Percentiles rank a stretch among this genome's conserved stretches.
Evolutionary conservation across 306 rosid genomes (phyloP).

Genomic region (Alnus rubra): DNA sequence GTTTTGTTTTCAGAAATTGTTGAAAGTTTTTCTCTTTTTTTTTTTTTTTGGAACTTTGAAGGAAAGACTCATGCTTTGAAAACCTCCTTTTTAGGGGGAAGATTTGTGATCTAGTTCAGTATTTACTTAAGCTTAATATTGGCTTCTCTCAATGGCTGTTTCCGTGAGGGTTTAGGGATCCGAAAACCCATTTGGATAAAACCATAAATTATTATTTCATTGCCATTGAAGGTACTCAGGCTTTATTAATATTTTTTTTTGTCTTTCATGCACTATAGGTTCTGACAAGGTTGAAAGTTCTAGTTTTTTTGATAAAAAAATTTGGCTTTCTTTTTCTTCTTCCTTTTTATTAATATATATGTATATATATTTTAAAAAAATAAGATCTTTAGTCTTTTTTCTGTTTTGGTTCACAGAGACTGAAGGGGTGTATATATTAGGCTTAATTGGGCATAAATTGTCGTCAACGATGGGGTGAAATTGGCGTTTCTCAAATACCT

Average conservation of each 20-base stretch:
- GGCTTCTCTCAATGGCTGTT: conserved; percentile 29
- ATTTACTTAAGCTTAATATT: conserved; percentile 6
- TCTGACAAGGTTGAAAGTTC: conserved; percentile 11
- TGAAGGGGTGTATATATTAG: conserved; percentile 34
- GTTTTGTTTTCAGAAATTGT: conserved; percentile 11
- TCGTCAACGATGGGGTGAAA: conserved; percentile 47
- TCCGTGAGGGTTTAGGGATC: conserved; percentile 37
- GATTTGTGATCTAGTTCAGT: background rate
- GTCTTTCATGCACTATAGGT: conserved; percentile 1
- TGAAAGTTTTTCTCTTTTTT: background rate
- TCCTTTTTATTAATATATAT: background rate
- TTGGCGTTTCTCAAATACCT: conserved; percentile 15
- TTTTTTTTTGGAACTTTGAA: background rate
- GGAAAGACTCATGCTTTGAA: background rate
- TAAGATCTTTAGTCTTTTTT: background rate
- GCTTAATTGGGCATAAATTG: conserved; percentile 30
- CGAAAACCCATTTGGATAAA: conserved; percentile 27
- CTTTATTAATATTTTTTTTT: background rate
- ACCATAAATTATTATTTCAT: background rate
- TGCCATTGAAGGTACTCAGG: background rate
- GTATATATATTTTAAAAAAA: background rate
- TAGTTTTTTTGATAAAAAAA: no score
- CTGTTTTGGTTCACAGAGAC: conserved; percentile 24
- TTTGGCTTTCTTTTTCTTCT: background rate
- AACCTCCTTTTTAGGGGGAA: background rate